Percentiles rank a stretch among this genome's conserved stretches.
These are phyloP conservation scores for Heritiera fomes DNA, from an alignment of 345 rosid genomes.

Conservation along the genomic window DNA sequence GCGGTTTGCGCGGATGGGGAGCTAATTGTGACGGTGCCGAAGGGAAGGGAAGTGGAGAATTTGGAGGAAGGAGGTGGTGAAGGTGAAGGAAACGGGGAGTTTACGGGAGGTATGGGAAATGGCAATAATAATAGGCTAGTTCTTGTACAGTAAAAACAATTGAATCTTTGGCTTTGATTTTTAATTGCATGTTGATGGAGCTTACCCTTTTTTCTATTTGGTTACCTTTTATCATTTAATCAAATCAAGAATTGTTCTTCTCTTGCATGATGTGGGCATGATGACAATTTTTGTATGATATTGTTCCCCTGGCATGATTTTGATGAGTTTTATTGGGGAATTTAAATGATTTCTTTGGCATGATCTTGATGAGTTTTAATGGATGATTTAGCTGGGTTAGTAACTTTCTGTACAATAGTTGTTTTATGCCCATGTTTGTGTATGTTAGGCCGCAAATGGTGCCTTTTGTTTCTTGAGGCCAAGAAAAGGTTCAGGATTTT, in stretches of 20 bases:
- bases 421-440: background rate
- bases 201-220: constrained; percentile 11
- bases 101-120: constrained; percentile 74
- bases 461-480: background rate
- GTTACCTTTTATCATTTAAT: constrained; percentile 27
- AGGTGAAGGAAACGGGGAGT: constrained; percentile 39
- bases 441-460: background rate
- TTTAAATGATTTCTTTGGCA: background rate
- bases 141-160: constrained; percentile 70
- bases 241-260: constrained; percentile 23
- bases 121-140: constrained; percentile 61
- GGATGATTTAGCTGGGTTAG: background rate
- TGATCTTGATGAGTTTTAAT: background rate
- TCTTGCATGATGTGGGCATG: background rate
- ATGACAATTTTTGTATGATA: constrained; percentile 15
- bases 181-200: constrained; percentile 26
- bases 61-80: constrained; percentile 41
- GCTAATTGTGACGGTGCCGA: constrained; percentile 89
- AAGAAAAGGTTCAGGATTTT: background rate
- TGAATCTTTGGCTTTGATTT: background rate
- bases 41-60: constrained; percentile 41
- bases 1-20: constrained; percentile 71
- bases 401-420: background rate
- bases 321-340: background rate
- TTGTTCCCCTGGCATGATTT: background rate